A percentile compares a stretch with the other conserved stretches of the same genome.
These are phyloP conservation scores for Boletus rubropictus DNA, from an alignment of 768 basidiomycete genomes.

Conservation along the genomic window DNA sequence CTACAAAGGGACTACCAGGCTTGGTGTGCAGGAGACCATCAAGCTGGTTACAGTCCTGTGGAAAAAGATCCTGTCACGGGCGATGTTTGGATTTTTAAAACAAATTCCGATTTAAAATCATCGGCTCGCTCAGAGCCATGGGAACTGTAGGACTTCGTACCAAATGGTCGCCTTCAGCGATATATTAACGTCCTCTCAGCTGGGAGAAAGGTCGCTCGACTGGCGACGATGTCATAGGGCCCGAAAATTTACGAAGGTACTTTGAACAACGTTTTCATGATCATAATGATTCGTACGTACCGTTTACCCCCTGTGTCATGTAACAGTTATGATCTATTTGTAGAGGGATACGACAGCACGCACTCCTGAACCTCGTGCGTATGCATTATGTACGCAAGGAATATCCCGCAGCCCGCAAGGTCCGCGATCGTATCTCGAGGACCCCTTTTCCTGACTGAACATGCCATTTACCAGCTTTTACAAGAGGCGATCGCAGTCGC, in stretches of 20 bases:
- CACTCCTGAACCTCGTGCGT: constrained; percentile 68
- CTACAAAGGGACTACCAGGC: constrained; percentile 60
- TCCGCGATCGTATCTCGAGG: constrained; percentile 22
- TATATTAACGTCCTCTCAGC: constrained; percentile 32
- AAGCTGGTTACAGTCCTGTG: constrained; percentile 44
- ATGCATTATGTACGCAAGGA: constrained; percentile 74
- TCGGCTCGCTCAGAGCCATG: constrained; percentile 61
- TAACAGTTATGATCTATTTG: not conserved
- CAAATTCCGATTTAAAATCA: constrained; percentile 56
- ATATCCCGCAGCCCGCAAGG: constrained; percentile 62
- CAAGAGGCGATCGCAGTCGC: constrained; percentile 76
- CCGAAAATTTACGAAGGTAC: constrained; percentile 68
- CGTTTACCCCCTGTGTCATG: not conserved
- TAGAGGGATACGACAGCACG: constrained; percentile 77
- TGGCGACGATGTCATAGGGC: constrained; percentile 64
- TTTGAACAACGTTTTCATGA: constrained; percentile 86
- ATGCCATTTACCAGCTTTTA: constrained; percentile 45
- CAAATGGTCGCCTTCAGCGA: not conserved
- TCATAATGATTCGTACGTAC: constrained; percentile 68
- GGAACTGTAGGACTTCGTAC: constrained; percentile 42
- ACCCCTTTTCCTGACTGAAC: constrained; percentile 1
- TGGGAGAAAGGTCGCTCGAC: constrained; percentile 61
- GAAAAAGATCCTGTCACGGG: constrained; percentile 50
- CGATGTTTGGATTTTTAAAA: constrained; percentile 52
- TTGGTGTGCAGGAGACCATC: constrained; percentile 50